phyloP scores from a whole-genome alignment of 1,284 basidiomycete genomes.

The Entoloma clypeatum region DNA sequence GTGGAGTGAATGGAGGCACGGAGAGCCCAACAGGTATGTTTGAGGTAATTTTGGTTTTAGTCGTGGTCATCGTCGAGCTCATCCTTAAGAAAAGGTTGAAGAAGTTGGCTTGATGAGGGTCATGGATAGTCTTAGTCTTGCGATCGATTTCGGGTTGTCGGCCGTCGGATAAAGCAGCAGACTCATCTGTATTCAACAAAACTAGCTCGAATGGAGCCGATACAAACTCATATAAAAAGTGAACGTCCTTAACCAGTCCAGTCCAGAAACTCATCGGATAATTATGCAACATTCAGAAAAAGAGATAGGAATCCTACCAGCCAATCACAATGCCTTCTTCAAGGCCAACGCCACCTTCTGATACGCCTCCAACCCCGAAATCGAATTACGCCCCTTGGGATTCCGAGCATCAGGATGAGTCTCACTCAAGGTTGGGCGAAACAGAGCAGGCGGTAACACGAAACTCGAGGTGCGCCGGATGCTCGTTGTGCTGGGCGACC shows the following conservation, averaged over 20 bases:
- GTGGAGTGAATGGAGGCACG: conserved; percentile 69
- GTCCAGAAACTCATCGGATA: too few species aligned
- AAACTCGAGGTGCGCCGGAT: conserved; percentile 38
- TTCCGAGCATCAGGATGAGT: conserved; percentile 11
- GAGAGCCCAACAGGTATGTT: conserved; percentile 46
- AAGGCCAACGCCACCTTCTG: conserved; percentile 10
- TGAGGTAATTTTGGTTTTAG: conserved; percentile 6
- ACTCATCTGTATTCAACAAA: background rate
- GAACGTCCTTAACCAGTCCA: too few species aligned
- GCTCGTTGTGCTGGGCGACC: conserved; percentile 56
- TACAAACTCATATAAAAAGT: too few species aligned
- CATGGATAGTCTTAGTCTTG: conserved; percentile 8
- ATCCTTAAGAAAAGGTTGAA: conserved; percentile 7
- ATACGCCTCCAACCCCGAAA: conserved; percentile 22
- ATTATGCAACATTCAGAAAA: too few species aligned
- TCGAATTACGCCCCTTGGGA: conserved; percentile 19
- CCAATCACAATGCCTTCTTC: background rate
- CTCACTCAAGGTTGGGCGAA: too few species aligned
- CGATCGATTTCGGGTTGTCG: conserved; percentile 10
- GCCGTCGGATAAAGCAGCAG: conserved; percentile 1
- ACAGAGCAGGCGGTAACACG: conserved; percentile 15
- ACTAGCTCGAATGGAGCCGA: too few species aligned
- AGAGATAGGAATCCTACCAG: conserved; percentile 1
- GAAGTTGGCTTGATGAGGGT: conserved; percentile 3
- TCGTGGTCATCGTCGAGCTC: conserved; percentile 14